phyloP scores from a whole-genome alignment of 768 basidiomycete species.

The Hypholoma sublateritium region DNA sequence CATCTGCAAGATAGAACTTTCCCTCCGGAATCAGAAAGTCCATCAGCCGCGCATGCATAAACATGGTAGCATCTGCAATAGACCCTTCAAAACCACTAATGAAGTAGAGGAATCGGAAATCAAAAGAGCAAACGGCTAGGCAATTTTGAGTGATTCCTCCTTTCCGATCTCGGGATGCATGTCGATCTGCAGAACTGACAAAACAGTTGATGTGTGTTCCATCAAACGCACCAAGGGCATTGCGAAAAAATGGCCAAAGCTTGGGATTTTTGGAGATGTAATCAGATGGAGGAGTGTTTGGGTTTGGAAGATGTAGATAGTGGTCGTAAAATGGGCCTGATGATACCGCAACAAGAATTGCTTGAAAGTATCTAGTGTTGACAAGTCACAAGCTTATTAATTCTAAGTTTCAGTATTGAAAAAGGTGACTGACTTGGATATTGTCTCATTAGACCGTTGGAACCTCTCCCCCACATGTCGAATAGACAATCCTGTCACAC shows the following conservation, averaged over 20 bases:
- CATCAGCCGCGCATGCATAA: slow-evolving; percentile 21
- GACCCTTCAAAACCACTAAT: slow-evolving; percentile 42
- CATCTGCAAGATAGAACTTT: slow-evolving; percentile 29
- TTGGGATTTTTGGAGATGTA: slow-evolving; percentile 25
- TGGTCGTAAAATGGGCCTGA: slow-evolving; percentile 22
- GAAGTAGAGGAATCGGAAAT: slow-evolving; percentile 35
- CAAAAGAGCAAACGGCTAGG: slow-evolving; percentile 33
- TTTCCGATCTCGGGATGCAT: slow-evolving; percentile 25
- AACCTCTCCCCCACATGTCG: slow-evolving; percentile 14
- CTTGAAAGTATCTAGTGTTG: slow-evolving; percentile 23
- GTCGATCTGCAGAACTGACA: slow-evolving; percentile 15
- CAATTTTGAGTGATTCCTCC: slow-evolving; percentile 37
- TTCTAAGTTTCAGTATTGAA: background rate
- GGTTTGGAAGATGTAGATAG: slow-evolving; percentile 17
- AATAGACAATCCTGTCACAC: slow-evolving; percentile 15
- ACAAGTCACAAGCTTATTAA: no score
- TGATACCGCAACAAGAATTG: slow-evolving; percentile 21
- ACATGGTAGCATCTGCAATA: slow-evolving; percentile 33
- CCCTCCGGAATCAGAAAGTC: slow-evolving; percentile 31
- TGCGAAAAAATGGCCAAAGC: slow-evolving; percentile 31
- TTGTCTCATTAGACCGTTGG: slow-evolving; percentile 14
- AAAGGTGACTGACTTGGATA: slow-evolving; percentile 1
- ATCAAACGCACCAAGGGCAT: slow-evolving; percentile 33
- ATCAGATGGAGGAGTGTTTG: background rate
- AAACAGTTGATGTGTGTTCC: slow-evolving; percentile 28